Evolutionary conservation across 495 filamentous ascomycete genomes (phyloP).

Genomic region (Talaromyces borbonicus): DNA sequence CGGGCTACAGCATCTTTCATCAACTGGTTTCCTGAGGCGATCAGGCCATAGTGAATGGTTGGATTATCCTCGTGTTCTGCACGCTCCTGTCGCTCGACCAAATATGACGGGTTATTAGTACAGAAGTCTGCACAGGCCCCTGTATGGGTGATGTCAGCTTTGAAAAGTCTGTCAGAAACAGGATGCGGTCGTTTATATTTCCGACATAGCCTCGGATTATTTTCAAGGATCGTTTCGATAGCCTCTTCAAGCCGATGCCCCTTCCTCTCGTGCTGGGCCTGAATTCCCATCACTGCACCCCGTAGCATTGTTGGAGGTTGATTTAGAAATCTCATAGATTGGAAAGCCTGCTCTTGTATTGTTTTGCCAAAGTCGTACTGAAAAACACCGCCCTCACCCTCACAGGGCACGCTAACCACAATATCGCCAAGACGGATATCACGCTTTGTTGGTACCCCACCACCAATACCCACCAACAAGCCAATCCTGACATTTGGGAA

Average conservation of each 20-base stretch:
- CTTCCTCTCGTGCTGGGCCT: background rate
- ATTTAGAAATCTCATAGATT: conserved; percentile 9
- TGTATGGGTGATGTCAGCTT: background rate
- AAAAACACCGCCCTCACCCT: background rate
- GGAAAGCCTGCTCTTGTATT: background rate
- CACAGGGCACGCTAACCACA: conserved; percentile 18
- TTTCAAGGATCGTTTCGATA: conserved; percentile 12
- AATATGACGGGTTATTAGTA: background rate
- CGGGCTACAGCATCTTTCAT: conserved; percentile 6
- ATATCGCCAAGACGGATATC: conserved; percentile 33
- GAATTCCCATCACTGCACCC: conserved; percentile 8
- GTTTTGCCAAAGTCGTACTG: conserved; percentile 5
- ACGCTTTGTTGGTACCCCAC: conserved; percentile 17
- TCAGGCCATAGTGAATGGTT: background rate
- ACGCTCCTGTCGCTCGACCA: background rate
- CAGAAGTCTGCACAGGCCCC: background rate
- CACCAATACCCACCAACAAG: conserved; percentile 33
- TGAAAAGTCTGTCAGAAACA: conserved; percentile 22
- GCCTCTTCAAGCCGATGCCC: conserved; percentile 9
- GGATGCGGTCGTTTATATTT: conserved; percentile 16
- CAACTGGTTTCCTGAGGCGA: background rate
- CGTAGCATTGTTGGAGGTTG: conserved; percentile 11
- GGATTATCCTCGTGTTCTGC: background rate
- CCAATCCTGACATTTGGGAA: conserved; percentile 21
- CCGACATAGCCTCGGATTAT: conserved; percentile 10